Evolutionary conservation across 2,329 filamentous ascomycete species (phyloP).

Genomic region (Aplosporella prunicola): DNA sequence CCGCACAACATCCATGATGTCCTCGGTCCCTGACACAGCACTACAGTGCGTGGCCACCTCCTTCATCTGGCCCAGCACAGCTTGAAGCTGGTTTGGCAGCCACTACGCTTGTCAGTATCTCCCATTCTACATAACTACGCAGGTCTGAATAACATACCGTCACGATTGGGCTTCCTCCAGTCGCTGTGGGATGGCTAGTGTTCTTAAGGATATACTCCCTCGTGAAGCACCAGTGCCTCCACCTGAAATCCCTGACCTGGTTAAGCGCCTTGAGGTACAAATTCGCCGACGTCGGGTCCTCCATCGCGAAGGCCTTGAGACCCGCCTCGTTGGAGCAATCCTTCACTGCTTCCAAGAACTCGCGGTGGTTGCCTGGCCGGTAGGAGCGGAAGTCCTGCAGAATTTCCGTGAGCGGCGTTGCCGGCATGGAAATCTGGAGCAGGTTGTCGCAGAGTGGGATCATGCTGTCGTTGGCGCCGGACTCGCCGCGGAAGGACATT

Average conservation of each 20-base stretch:
- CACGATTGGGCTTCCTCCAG: constrained; percentile 71
- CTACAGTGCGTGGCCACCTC: constrained; percentile 44
- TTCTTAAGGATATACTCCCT: constrained; percentile 76
- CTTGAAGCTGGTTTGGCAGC: constrained; percentile 71
- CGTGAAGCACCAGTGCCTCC: constrained; percentile 79
- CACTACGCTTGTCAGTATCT: constrained; percentile 36
- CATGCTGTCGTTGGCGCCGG: constrained; percentile 90
- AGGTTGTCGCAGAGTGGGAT: constrained; percentile 84
- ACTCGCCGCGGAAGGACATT: constrained; percentile 80
- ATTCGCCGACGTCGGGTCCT: constrained; percentile 49
- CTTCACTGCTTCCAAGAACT: constrained; percentile 67
- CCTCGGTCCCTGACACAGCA: constrained; percentile 39
- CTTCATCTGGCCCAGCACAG: constrained; percentile 63
- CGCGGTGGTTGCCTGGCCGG: constrained; percentile 77
- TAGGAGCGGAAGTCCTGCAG: constrained; percentile 83
- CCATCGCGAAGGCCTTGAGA: constrained; percentile 51
- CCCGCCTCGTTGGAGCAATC: constrained; percentile 42
- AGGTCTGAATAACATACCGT: constrained; percentile 37
- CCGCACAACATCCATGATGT: constrained; percentile 58
- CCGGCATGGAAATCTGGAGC: constrained; percentile 76
- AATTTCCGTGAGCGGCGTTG: constrained; percentile 80
- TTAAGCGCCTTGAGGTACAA: constrained; percentile 48
- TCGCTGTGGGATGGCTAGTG: constrained; percentile 66
- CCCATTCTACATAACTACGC: constrained; percentile 10
- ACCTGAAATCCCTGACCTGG: constrained; percentile 71